A percentile compares a stretch with the other conserved stretches of the same genome.
Conservation (phyloP, 306 rosid genomes). For the Citrullus mucosospermus region DNA sequence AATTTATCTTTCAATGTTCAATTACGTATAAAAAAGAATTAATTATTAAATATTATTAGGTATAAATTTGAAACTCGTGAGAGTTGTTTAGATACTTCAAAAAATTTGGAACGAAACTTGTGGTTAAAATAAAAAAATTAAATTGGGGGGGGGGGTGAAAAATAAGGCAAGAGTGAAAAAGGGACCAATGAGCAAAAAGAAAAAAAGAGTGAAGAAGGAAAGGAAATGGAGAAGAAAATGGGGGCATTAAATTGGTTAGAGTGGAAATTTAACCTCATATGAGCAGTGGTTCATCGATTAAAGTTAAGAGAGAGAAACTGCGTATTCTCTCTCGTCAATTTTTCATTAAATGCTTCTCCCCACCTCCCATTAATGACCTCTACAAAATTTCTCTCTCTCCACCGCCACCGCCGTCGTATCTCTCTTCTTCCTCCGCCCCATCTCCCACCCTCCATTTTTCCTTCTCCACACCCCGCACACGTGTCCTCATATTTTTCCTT, state of each 20-base stretch:
- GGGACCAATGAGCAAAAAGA: background rate
- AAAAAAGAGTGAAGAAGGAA: background rate
- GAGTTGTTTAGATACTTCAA: too few relatives aligned
- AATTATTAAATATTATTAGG: too few relatives aligned
- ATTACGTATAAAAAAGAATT: too few relatives aligned
- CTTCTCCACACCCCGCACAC: conserved; percentile 27
- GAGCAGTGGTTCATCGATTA: background rate
- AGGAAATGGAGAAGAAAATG: too few relatives aligned
- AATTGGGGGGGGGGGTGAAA: too few relatives aligned
- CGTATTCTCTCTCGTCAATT: conserved; percentile 17
- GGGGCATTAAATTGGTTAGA: background rate
- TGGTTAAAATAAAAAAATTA: too few relatives aligned
- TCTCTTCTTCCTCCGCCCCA: background rate
- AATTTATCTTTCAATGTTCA: too few relatives aligned
- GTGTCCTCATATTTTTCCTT: conserved; percentile 15
- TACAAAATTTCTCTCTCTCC: conserved; percentile 4
- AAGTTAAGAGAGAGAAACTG: background rate
- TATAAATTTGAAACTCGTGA: too few relatives aligned
- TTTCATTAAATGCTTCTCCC: conserved; percentile 20
- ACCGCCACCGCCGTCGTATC: background rate
- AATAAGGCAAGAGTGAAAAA: too few relatives aligned
- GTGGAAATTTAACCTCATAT: background rate
- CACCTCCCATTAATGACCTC: conserved; percentile 21
- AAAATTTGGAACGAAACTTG: too few relatives aligned
- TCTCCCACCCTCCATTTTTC: conserved; percentile 28